Conservation (phyloP, 2,329 filamentous ascomycete genomes). For the Talaromyces sp. region DNA sequence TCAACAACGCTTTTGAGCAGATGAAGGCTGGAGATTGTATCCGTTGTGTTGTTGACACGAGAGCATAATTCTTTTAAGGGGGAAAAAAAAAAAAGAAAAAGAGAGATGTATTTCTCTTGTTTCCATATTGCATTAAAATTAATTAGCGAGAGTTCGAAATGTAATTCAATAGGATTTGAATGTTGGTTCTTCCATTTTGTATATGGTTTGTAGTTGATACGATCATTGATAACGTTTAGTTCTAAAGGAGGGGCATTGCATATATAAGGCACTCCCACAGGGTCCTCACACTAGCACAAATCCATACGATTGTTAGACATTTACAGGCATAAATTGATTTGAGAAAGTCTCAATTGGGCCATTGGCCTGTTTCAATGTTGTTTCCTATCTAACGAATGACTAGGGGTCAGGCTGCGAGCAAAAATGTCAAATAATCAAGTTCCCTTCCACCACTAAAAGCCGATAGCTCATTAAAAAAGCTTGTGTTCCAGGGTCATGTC, state of each 20-base stretch:
- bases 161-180: not conserved
- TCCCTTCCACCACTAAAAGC: not conserved
- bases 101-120: not conserved
- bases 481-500: constrained; percentile 99
- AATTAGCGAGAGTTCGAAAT: not conserved
- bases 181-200: not conserved
- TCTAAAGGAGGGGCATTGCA: not conserved
- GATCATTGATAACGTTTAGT: too few relatives aligned
- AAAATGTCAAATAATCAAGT: not conserved
- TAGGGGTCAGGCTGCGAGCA: constrained; percentile 9
- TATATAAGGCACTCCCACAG: not conserved
- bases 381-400: constrained; percentile 9
- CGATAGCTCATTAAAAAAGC: constrained; percentile 54
- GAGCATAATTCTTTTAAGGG: constrained; percentile 18
- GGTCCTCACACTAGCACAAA: not conserved
- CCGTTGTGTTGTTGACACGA: constrained; percentile 78
- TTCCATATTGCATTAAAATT: not conserved
- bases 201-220: not conserved
- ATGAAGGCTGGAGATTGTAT: constrained; percentile 99
- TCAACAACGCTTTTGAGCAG: constrained; percentile 84
- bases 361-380: not conserved
- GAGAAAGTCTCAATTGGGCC: not conserved
- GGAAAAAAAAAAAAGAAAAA: too few relatives aligned
- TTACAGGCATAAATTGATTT: not conserved
- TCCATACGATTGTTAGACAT: not conserved